Evolutionary conservation across 306 rosid species (phyloP), one percentile per base, ranked within the genome.

Genomic region (Quercus rubra): DNA sequence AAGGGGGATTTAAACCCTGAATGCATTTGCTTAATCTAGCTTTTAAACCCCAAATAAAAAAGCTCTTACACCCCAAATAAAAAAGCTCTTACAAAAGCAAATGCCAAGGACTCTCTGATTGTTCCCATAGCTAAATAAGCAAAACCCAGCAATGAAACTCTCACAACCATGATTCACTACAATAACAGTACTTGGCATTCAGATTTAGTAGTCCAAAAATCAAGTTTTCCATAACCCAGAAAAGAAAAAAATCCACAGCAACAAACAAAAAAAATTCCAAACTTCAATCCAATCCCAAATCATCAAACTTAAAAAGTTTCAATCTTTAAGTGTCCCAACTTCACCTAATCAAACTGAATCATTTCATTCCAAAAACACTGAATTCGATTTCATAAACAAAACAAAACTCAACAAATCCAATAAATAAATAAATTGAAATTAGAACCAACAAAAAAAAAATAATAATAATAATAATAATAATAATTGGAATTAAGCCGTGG

Each of bases 311-410:
- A 77, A 59, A 27, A 38, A 38, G 46, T 38, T 57, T 58, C 57
- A 71, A 76, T 30, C 49, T 25, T 21, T 62, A 66, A 78, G 15
- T 43, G 46, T 66, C 2, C 70, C 38, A 85, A 68, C 62, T 70
- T 68, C 69, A 62, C 15, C 76, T 9, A 77, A 66, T 25, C 3
- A 15, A 71, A 79, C 55, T 5, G 25, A 25, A 38, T 11, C 70
- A 62, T 62, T 38, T 21, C 55, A 46, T 35, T 21, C 51, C 18
- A 12, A 28, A 28, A 77, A 19, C 55, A 14, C 23, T 25, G 63
- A 27, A 67, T 61, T 23, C 54, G 58, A 78, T 76, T 83, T 30
- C 69, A 81, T 52, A 82, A 75, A 38, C 55, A 52, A 79, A 79
- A 80, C 14, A 49, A 38, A n/a, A 68, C 72, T 7, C 30, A 79